phyloP scores from a whole-genome alignment of 495 filamentous ascomycete species.

The Penicillium macrosclerotiorum region DNA sequence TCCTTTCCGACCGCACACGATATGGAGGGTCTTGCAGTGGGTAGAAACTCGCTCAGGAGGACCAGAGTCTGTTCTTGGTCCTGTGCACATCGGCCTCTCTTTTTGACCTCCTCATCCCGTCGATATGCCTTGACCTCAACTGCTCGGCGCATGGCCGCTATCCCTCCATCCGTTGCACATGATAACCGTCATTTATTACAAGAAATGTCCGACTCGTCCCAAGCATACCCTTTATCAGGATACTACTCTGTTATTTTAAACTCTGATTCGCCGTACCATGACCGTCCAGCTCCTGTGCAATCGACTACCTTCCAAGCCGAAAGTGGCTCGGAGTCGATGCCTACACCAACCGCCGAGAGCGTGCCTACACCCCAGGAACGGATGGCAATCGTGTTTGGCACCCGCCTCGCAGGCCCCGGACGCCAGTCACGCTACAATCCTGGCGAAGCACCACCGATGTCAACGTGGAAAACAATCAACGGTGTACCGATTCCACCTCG shows the following conservation, averaged over 20 bases:
- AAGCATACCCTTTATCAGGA: conserved; percentile 43
- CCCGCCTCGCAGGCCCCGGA: conserved; percentile 67
- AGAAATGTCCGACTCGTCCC: conserved; percentile 12
- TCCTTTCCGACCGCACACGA: conserved; percentile 17
- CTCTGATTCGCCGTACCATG: conserved; percentile 25
- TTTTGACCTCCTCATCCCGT: conserved; percentile 4
- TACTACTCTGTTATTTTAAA: conserved; percentile 40
- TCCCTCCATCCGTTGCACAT: conserved; percentile 9
- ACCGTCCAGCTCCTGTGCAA: conserved; percentile 23
- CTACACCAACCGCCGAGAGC: conserved; percentile 18
- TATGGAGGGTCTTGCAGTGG: conserved; percentile 31
- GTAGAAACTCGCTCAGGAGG: conserved; percentile 19
- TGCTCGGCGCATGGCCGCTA: conserved; percentile 23
- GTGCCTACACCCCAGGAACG: conserved; percentile 46
- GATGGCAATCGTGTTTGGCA: conserved; percentile 73
- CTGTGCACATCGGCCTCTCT: not conserved
- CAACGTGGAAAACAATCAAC: conserved; percentile 60
- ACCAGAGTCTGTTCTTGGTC: not conserved
- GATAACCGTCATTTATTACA: conserved; percentile 11
- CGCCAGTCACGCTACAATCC: conserved; percentile 58
- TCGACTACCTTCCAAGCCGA: conserved; percentile 17
- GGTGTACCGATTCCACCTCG: conserved; percentile 79
- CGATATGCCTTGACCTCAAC: conserved; percentile 22
- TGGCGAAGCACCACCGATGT: conserved; percentile 38
- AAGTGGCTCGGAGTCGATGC: conserved; percentile 26